Evolutionary conservation across 2,329 filamentous ascomycete genomes (phyloP), one percentile per base, ranked within the genome.

Genomic region (Hymenoscyphus scutula): DNA sequence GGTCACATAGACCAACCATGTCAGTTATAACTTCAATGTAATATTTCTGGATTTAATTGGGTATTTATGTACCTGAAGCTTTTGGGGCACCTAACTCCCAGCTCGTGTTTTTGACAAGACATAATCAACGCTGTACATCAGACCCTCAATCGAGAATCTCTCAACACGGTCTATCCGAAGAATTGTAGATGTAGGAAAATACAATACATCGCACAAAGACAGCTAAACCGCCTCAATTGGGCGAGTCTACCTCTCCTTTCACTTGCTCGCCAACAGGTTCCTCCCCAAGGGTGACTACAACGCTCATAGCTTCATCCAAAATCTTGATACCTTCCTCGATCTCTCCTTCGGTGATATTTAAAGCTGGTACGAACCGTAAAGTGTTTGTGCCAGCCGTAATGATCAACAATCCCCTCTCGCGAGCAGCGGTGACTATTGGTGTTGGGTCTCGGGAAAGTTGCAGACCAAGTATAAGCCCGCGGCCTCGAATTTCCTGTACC

Each of bases 381-480:
- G 93, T 97, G 74, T 98, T 97, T 32, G 88, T 92, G 1, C 95
- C 95, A 30, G 92, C 94, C 1, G 92, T 97, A 73, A 99, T 97
- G 64, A 99, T 82, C 63, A 99, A 76, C 72, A 99, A 76, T 0
- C 95, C 95, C 64, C 92, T 83, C 79, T 98, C 92, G 65, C 95
- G 82, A 19, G 93, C 92, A 11, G 92, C 93, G 67, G 89, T 92
- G 64, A 99, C 82, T 64, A 99, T 87, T 13, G 82, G 83, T 19
- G 83, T 82, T 32, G 86, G 91, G 73, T 95, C 89, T 67, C 86
- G 80, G 6, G 82, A 86, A 62, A 99, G 79, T 78, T 99, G 95
- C 53, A 97, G 76, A 27, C 95, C 95, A 10, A 98, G 78, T 62
- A 98, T 92, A 71, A 99, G 76, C 8, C 95, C 95, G 61, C 85